Base-by-base conservation (phyloP, 2,329 filamentous ascomycete genomes). In the Penicillium corylophilum region DNA sequence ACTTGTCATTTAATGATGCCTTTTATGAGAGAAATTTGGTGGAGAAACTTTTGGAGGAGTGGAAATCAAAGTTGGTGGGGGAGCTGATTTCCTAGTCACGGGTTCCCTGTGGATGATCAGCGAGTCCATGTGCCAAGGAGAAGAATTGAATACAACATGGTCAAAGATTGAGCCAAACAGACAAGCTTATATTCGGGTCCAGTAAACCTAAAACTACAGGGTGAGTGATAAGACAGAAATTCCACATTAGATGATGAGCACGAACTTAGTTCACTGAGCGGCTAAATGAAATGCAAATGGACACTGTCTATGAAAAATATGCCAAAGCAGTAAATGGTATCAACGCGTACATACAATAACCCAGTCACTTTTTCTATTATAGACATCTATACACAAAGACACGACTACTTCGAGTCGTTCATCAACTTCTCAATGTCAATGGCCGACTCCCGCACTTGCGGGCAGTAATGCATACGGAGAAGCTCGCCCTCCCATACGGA, bases 401-500 rank as follows among this genome's bases (percentile, higher is more conserved):
- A 38, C 31, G 39, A 48, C 54, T 63, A 70, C 54, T 68, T 71
- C 8, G 69, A 45, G 39, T 63, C 58, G 22, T 64, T 60, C 55
- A 89, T 74, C 41, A 77, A 79, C 78, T 88, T 90, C 68, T 91
- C 87, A 67, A 92, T 75, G 40, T 81, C 71, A 70, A 82, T 81
- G 4, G 88, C 77, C 1, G 87, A 87, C 64, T 95, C 90, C 59
- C 90, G 81, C 1, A 99, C 88, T 65, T 86, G 86, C 6, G 92
- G 93, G 62, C 88, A 91, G 69, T 89, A 99, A 74, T 99, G 94
- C 60, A 82, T 81, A 67, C 87, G 80, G 63, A 99, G 70, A 51
- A 99, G 68, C 75, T 97, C 94, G 0, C 90, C 91, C 69, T 97
- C 94, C 94, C 93, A 99, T 0, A 95, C 81, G 0, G 90, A 96